A percentile compares a stretch with the other conserved stretches of the same genome.
phyloP scores from a whole-genome alignment of 768 basidiomycete genomes.

The Pleurotus cornucopiae region DNA sequence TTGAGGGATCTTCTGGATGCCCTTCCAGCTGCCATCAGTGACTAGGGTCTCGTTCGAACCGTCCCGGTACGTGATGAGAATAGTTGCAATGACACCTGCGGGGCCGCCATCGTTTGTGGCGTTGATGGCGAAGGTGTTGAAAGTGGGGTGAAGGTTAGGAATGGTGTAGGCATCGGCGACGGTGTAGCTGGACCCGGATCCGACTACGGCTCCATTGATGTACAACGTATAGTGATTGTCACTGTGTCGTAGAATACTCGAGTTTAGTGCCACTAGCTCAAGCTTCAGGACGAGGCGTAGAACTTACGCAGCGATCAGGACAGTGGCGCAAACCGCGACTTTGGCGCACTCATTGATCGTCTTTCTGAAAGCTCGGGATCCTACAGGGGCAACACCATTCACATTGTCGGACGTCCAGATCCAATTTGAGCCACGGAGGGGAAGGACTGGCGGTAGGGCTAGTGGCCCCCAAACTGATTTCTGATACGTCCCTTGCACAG shows the following conservation, averaged over 20 bases:
- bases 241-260: neutral
- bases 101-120: no score
- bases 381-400: neutral
- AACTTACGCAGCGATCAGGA: neutral
- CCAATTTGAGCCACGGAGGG: neutral
- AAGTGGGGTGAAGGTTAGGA: no score
- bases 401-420: neutral
- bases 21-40: no score
- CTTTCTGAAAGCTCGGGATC: neutral
- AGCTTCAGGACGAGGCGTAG: neutral
- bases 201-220: conserved; percentile 8
- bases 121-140: no score
- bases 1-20: no score
- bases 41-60: no score
- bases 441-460: neutral
- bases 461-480: conserved; percentile 17
- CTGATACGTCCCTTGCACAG: conserved; percentile 14
- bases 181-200: no score
- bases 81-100: no score
- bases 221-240: conserved; percentile 29
- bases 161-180: no score
- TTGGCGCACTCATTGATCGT: neutral
- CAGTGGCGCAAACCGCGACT: conserved; percentile 2
- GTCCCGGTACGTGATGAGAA: no score
- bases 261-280: neutral